phyloP scores from a whole-genome alignment of 805 yeast genomes.

The Wickerhamiella sorbophila region DNA sequence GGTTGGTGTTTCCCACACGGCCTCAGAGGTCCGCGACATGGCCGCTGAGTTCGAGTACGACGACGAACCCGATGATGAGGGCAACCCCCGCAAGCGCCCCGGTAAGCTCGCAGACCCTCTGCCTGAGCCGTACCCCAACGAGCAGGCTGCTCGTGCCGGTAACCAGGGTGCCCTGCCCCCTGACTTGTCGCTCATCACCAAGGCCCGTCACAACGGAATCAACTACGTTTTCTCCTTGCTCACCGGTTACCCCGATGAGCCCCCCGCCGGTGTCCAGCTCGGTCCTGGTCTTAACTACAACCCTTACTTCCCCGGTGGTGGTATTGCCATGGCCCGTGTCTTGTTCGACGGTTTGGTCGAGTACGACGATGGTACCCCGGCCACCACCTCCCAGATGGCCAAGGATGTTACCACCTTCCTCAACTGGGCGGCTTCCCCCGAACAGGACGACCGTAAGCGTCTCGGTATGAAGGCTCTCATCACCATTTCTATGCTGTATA shows the following conservation, averaged over 20 bases:
- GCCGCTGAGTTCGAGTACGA: conserved; percentile 96
- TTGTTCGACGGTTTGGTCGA: conserved; percentile 94
- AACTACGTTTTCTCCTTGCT: conserved; percentile 89
- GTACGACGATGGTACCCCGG: conserved; percentile 98
- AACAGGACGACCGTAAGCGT: conserved; percentile 95
- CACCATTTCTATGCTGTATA: conserved; percentile 62
- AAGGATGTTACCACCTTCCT: conserved; percentile 93
- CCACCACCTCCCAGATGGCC: conserved; percentile 98
- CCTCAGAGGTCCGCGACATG: conserved; percentile 79
- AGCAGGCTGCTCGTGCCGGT: conserved; percentile 98
- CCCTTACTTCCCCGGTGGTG: conserved; percentile 99
- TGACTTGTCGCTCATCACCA: conserved; percentile 89
- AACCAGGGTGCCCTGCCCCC: conserved; percentile 99
- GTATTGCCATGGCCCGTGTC: conserved; percentile 98
- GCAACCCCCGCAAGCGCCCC: conserved; percentile 93
- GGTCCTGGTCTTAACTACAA: conserved; percentile 95
- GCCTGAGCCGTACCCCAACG: conserved; percentile 93
- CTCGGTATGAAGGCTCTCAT: conserved; percentile 87
- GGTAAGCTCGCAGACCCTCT: conserved; percentile 94
- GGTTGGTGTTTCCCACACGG: conserved; percentile 91
- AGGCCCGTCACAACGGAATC: conserved; percentile 97
- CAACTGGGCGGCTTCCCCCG: conserved; percentile 98
- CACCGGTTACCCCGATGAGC: conserved; percentile 97
- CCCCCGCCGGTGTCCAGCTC: conserved; percentile 91
- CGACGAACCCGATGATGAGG: conserved; percentile 92